Evolutionary conservation across 1,284 basidiomycete species (phyloP).

Genomic region (Heterobasidion irregulare): DNA sequence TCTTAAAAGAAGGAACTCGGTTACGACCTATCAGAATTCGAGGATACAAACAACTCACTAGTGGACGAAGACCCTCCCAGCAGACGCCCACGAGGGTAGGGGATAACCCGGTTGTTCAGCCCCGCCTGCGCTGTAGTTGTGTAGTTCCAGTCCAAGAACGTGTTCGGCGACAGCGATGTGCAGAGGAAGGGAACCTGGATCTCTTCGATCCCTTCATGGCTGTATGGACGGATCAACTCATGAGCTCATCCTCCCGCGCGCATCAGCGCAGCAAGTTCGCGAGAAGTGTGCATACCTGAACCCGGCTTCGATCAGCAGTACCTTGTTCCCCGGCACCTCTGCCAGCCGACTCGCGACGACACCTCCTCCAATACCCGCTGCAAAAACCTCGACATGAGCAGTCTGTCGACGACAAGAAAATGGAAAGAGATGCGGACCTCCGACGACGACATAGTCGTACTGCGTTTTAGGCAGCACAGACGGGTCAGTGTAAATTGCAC

Average conservation of each 20-base stretch:
- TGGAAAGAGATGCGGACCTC: not conserved
- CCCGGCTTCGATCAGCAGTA: slow-evolving; percentile 17
- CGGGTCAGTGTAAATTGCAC: not conserved
- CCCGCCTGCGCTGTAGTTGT: slow-evolving; percentile 26
- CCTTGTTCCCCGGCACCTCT: slow-evolving; percentile 9
- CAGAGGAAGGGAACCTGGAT: slow-evolving; percentile 2
- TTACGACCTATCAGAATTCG: not conserved
- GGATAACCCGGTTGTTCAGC: slow-evolving; percentile 19
- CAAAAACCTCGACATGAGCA: not conserved
- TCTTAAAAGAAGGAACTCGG: slow-evolving; percentile 9
- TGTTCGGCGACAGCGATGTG: not conserved
- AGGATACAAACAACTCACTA: not conserved
- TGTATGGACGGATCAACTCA: not conserved
- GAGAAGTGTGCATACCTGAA: not conserved
- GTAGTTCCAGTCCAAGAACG: slow-evolving; percentile 3
- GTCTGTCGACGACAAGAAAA: not conserved
- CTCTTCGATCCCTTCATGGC: not conserved
- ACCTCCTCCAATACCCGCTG: slow-evolving; percentile 12
- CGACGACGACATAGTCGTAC: slow-evolving; percentile 3
- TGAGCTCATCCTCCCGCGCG: no score
- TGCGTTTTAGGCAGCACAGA: not conserved
- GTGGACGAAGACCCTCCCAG: slow-evolving; percentile 28
- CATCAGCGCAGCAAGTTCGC: not conserved
- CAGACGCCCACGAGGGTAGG: slow-evolving; percentile 25
- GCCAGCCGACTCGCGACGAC: slow-evolving; percentile 14